A percentile compares a stretch with the other conserved stretches of the same genome.
Conservation (phyloP, 768 basidiomycete species). For the Leccinum uliginosum region DNA sequence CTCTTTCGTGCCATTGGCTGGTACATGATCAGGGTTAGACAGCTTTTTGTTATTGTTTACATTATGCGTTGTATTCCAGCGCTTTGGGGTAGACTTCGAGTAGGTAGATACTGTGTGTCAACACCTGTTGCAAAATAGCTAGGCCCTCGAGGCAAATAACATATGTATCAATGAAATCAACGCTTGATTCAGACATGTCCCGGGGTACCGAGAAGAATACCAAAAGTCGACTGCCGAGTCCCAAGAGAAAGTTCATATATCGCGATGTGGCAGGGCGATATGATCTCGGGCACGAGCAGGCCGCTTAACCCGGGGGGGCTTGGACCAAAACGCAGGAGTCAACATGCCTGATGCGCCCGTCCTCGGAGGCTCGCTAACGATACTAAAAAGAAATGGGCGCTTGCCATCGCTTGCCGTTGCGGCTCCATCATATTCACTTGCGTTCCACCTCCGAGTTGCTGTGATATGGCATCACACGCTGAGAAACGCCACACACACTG, state of each 20-base stretch:
- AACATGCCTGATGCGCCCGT: neutral
- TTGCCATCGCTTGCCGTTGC: neutral
- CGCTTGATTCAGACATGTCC: neutral
- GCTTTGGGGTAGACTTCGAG: neutral
- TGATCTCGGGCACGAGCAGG: neutral
- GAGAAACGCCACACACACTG: neutral
- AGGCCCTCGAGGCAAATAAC: neutral
- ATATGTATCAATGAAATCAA: neutral
- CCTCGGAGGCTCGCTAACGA: neutral
- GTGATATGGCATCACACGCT: neutral
- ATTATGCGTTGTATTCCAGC: conserved; percentile 17
- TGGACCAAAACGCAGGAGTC: neutral
- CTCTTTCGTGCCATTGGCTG: conserved; percentile 9
- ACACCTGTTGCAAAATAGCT: neutral
- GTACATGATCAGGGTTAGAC: conserved; percentile 11
- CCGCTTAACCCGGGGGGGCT: neutral
- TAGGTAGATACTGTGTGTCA: conserved; percentile 2
- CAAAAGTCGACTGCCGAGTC: neutral
- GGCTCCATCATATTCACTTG: neutral
- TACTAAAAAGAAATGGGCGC: neutral
- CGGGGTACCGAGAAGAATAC: neutral
- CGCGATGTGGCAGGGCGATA: neutral
- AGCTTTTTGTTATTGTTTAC: conserved; percentile 22
- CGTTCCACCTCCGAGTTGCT: neutral
- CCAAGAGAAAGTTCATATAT: neutral